Percentiles rank a stretch among this genome's conserved stretches.
Conservation (phyloP, 1,284 basidiomycete genomes). For the Leccinum subfulvum region DNA sequence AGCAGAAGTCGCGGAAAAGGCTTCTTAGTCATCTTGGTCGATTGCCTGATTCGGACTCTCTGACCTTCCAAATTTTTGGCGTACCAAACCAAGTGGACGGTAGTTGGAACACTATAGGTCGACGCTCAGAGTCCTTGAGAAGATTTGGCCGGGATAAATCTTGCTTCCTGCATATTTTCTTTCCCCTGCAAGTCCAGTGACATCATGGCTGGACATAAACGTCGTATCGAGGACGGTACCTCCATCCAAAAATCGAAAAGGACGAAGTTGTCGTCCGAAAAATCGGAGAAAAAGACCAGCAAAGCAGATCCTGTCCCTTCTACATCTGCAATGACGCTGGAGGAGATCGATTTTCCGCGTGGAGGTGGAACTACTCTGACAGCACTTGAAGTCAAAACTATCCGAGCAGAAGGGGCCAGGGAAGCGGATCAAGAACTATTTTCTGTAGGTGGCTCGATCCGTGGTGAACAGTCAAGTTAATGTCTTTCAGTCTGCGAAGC, state of each 20-base stretch:
- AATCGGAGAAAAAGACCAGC: conserved; percentile 28
- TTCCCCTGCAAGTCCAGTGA: not conserved
- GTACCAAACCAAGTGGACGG: not conserved
- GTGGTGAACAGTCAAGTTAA: conserved; percentile 6
- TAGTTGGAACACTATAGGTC: not conserved
- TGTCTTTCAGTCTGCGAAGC: conserved; percentile 17
- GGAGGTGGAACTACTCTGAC: conserved; percentile 85
- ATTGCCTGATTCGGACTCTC: conserved; percentile 16
- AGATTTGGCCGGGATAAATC: not conserved
- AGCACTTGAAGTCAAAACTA: conserved; percentile 86
- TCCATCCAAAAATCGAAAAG: conserved; percentile 56
- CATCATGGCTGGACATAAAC: conserved; percentile 60
- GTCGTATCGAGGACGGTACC: conserved; percentile 52
- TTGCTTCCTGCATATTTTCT: not conserved
- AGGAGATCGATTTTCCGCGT: conserved; percentile 77
- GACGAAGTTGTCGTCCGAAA: conserved; percentile 38
- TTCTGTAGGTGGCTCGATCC: conserved; percentile 42
- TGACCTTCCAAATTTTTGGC: not conserved
- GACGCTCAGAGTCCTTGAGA: not conserved
- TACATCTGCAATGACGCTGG: too few relatives aligned
- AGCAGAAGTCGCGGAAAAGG: not conserved
- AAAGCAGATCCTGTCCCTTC: conserved; percentile 21
- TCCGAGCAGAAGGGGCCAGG: conserved; percentile 79
- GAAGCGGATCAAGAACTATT: conserved; percentile 85
- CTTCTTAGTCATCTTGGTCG: conserved; percentile 6